Base-by-base conservation (phyloP, 2,329 filamentous ascomycete genomes). In the Aspergillus novofumigatus region DNA sequence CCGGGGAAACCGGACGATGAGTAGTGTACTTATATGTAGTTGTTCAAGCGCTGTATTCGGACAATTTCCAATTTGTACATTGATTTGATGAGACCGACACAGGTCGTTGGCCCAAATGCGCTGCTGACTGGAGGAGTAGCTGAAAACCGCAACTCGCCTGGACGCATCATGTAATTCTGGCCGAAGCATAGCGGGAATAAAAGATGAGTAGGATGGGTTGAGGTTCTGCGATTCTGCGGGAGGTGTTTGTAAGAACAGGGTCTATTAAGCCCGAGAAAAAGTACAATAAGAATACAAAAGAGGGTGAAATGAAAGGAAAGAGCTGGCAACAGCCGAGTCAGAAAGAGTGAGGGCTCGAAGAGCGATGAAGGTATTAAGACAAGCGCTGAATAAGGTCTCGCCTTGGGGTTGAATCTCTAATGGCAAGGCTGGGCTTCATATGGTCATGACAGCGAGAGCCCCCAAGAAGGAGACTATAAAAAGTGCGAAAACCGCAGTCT, bases 331-430 rank as follows among this genome's bases (percentile, higher is more conserved):
- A 23, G 21, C 10, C 20, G 11, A 23, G 51, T 29, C 49, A 60
- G 35, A 17, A 58, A 56, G n/a, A 51, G 52, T 49, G 38, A 54
- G 21, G 8, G 42, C 20, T 23, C 21, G 53, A 54, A 54, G 50
- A 56, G 60, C 51, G 2, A 54, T 52, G 57, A 56, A 56, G 53
- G 51, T 59, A 59, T 56, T 60, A 59, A 56, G 49, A 59, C 59
- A 57, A 49, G 45, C 20, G 51, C 58, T 55, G 44, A 52, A 52
- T 9, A 53, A 28, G n/a, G 41, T 21, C n/a, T 23, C 4, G 41
- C 3, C 41, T 21, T 23, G 41, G 21, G 41, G 8, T 11, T 44
- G 41, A 17, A 17, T 38, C 32, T 38, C 14, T n/a, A 38, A 38
- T 1, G 32, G 32, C 42, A 45, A 45, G 42, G 42, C 6, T 47